Base-by-base conservation (phyloP, 2,329 filamentous ascomycete species). In the Nemania bipapillata region DNA sequence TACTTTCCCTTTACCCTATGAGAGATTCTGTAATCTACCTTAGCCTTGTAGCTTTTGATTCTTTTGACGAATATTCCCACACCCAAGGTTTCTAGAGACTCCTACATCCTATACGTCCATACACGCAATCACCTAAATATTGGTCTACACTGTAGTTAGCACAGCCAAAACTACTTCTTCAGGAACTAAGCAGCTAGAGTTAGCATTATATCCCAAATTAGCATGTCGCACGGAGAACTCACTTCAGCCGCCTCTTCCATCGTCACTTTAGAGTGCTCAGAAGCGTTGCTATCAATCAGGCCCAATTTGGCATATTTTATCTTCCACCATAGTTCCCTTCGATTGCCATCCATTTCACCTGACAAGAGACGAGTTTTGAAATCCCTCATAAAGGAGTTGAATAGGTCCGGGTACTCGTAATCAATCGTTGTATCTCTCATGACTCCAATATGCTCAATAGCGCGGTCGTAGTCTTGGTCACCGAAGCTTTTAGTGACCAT, bases 261-360 rank as follows among this genome's bases (percentile, higher is more conserved):
- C 0, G 86, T 87, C 4, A 94, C 88, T 32, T 87, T 83, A 0
- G 91, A 94, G 20, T 84, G 82, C 50, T 91, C 88, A 2, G 86
- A 87, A 74, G 88, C 83, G 55, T 81, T 84, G 60, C 85, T 83
- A 70, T 92, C 89, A 74, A 98, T 90, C 77, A 97, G 82, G 0
- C 94, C 92, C 64, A 97, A 81, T 73, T 84, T 88, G 49, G 85
- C 87, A 66, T 83, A 87, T 73, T 90, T 86, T 26, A 97, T 81
- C 73, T 87, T 84, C 82, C 88, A 92, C 94, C 94, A 97, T 81
- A 97, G 89, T 76, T 96, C 93, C 70, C 86, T 86, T 62, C 93
- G 84, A 74, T 96, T 91, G 0, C 93, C 94, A 42, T 90, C 89
- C 2, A 97, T 80, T 72, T 91, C 86, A 0, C 89, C 91, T 0